Conservation (phyloP, 768 basidiomycete genomes). For the Termitomyces sp. region DNA sequence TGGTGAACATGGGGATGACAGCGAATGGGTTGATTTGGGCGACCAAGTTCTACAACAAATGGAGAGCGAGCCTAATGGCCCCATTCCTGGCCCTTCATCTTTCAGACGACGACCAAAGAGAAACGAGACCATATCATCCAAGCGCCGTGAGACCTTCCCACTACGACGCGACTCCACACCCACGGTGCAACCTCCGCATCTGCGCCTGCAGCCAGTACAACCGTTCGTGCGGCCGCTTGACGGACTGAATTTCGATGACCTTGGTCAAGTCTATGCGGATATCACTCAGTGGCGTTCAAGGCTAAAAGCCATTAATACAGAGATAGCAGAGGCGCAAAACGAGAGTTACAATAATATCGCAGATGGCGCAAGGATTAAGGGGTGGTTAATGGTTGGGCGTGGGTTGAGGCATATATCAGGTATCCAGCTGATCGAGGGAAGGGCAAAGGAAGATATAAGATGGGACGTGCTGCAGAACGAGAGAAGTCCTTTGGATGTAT, state of each 20-base stretch:
- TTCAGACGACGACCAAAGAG: slow-evolving; percentile 35
- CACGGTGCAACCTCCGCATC: slow-evolving; percentile 58
- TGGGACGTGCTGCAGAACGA: slow-evolving; percentile 76
- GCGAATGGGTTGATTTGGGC: slow-evolving; percentile 62
- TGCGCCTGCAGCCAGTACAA: slow-evolving; percentile 63
- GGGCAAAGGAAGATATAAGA: slow-evolving; percentile 79
- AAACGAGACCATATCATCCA: slow-evolving; percentile 31
- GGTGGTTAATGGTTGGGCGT: slow-evolving; percentile 75
- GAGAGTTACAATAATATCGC: slow-evolving; percentile 71
- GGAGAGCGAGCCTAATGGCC: slow-evolving; percentile 35
- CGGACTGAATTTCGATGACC: slow-evolving; percentile 62
- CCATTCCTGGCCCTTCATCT: slow-evolving; percentile 34
- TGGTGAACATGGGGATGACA: slow-evolving; percentile 25
- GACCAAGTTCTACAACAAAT: slow-evolving; percentile 40
- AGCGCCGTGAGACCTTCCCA: slow-evolving; percentile 63
- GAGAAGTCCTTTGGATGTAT: slow-evolving; percentile 39
- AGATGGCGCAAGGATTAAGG: slow-evolving; percentile 64
- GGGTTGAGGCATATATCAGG: slow-evolving; percentile 63
- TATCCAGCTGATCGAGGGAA: slow-evolving; percentile 68
- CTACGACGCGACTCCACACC: slow-evolving; percentile 40
- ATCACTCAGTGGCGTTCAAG: slow-evolving; percentile 69
- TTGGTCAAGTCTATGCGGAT: slow-evolving; percentile 63
- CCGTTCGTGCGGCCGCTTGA: slow-evolving; percentile 78
- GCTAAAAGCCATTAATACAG: slow-evolving; percentile 69
- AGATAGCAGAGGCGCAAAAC: slow-evolving; percentile 67